Evolutionary conservation across 768 basidiomycete species (phyloP), one percentile per base, ranked within the genome.

Genomic region (Dentipellis fragilis): DNA sequence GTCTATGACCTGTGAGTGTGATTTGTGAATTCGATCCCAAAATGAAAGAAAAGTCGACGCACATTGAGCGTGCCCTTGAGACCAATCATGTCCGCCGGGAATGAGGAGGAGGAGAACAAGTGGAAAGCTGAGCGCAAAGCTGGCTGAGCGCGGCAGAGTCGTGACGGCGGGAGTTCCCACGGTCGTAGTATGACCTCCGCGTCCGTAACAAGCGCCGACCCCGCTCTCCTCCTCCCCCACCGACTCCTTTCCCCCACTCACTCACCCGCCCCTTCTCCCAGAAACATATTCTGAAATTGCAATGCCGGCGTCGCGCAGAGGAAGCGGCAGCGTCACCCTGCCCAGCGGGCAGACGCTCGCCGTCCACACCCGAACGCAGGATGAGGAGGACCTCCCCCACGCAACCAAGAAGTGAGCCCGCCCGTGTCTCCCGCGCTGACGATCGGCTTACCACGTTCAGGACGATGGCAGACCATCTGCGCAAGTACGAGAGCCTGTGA

Each of bases 41-140:
- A 16, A 29, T 8, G 17, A 19, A 40, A 37, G 46, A 14, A 49
- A 21, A 50, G 19, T 55, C 21, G 23, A 70, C 81, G 54, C 62
- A 90, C 92, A 73, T 92, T 93, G 57, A 97, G 80, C 0, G 85
- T 92, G 55, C 84, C 81, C 68, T 97, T 97, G 65, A 97, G 89
- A 57, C 93, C 93, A 75, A 97, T 91, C 94, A 97, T 97, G 23
- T 34, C 10, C 56, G 36, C 36, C 19, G 36, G 47, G 38, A 38
- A 50, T 36, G 40, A 47, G 39, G 14, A 23, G 11, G 5, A 46
- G 23, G 45, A 47, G 7, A 48, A 39, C 8, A 21, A 17, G 14
- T 35, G 14, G 16, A 35, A 11, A 37, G 52, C 19, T 17, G n/a
- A n/a, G n/a, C n/a, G n/a, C n/a, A n/a, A n/a, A n/a, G n/a, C n/a